A percentile compares a stretch with the other conserved stretches of the same genome.
Evolutionary conservation across 768 basidiomycete species (phyloP).

Genomic region (Suillus subaureus): DNA sequence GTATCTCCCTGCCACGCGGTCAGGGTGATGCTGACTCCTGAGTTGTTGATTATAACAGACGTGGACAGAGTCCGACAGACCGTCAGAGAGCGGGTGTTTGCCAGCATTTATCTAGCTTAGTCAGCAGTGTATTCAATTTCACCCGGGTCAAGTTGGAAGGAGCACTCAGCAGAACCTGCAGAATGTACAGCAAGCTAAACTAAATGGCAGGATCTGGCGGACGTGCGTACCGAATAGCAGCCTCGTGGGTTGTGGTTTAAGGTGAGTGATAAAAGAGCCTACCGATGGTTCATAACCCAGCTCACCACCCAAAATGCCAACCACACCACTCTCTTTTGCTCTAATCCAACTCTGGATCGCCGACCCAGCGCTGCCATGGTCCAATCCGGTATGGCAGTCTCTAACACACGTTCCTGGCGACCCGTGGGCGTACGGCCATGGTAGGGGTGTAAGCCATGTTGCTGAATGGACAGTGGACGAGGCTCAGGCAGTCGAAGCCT

Average conservation of each 20-base stretch:
- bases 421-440: not conserved
- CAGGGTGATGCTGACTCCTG: not conserved
- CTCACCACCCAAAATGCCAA: not conserved
- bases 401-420: not conserved
- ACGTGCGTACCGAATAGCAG: not conserved
- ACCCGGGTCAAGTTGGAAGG: too few relatives aligned
- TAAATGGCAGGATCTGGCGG: not conserved
- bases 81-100: not conserved
- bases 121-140: not conserved
- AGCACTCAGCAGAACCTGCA: too few relatives aligned
- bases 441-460: not conserved
- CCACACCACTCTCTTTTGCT: not conserved
- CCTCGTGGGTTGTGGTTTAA: not conserved
- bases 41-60: not conserved
- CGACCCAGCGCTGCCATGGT: not conserved
- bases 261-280: not conserved
- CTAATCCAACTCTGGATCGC: not conserved
- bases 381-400: not conserved
- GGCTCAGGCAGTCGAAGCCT: not conserved
- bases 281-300: not conserved
- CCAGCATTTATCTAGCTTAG: conserved; percentile 33
- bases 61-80: too few relatives aligned
- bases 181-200: too few relatives aligned
- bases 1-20: not conserved
- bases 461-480: not conserved